Conservation (phyloP, 129 eudicot genomes). For the Pittosporum tobira region DNA sequence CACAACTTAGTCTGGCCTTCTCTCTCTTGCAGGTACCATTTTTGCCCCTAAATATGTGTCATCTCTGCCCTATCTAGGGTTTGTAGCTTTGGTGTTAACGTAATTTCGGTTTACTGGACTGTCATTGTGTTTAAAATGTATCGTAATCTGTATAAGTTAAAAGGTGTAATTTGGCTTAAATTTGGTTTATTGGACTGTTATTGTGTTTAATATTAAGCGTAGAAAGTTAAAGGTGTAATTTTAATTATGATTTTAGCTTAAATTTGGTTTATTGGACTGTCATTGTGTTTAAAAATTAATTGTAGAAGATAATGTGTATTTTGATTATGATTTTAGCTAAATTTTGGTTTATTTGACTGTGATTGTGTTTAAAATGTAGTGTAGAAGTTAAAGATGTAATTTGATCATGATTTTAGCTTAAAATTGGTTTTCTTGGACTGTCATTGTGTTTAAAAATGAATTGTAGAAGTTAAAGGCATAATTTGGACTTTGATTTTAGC, state of each 20-base stretch:
- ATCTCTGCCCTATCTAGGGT: constrained; percentile 8
- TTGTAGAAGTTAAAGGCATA: too few relatives aligned
- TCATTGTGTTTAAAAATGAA: background rate
- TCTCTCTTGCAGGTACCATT: constrained; percentile 78
- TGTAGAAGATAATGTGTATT: too few relatives aligned
- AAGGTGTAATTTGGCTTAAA: too few relatives aligned
- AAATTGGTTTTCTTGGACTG: background rate
- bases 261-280: background rate
- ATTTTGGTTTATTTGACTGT: too few relatives aligned
- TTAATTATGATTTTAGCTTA: background rate
- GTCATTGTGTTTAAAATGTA: background rate
- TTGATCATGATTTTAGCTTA: background rate
- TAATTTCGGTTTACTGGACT: background rate
- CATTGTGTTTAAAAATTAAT: background rate
- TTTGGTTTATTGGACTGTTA: too few relatives aligned
- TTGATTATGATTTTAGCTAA: too few relatives aligned
- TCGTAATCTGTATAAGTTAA: too few relatives aligned
- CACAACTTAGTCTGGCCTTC: constrained; percentile 96
- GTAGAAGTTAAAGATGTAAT: too few relatives aligned
- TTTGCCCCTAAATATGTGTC: background rate
- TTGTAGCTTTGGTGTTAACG: background rate
- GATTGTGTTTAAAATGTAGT: too few relatives aligned
- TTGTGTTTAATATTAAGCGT: too few relatives aligned
- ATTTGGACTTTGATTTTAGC: background rate
- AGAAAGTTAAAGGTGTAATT: too few relatives aligned